A percentile compares a stretch with the other conserved stretches of the same genome.
phyloP scores from a whole-genome alignment of 768 basidiomycete species.

The Lentinula sp. region DNA sequence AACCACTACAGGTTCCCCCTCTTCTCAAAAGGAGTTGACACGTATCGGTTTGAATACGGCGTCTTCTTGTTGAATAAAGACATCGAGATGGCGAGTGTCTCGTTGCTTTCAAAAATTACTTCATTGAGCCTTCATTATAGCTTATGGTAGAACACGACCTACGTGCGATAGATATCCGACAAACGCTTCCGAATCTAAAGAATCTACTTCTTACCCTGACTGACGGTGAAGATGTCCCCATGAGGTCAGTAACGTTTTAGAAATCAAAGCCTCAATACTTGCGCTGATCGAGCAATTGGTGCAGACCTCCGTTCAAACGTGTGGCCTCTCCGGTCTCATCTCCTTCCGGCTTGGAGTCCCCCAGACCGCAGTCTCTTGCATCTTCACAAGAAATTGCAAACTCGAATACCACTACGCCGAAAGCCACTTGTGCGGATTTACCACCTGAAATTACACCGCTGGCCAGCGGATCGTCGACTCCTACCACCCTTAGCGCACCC shows the following conservation, averaged over 20 bases:
- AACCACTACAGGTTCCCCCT: slow-evolving; percentile 73
- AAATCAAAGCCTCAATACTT: not conserved
- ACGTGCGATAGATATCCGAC: slow-evolving; percentile 86
- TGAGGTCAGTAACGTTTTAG: slow-evolving; percentile 4
- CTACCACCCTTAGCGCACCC: slow-evolving; percentile 24
- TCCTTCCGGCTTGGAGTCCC: slow-evolving; percentile 17
- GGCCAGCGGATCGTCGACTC: slow-evolving; percentile 53
- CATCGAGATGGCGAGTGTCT: slow-evolving; percentile 76
- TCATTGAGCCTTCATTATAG: slow-evolving; percentile 31
- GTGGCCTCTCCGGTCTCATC: slow-evolving; percentile 22
- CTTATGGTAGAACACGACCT: slow-evolving; percentile 89
- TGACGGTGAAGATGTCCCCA: slow-evolving; percentile 53
- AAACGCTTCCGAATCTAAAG: slow-evolving; percentile 96
- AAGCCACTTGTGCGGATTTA: slow-evolving; percentile 21
- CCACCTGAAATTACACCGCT: slow-evolving; percentile 36
- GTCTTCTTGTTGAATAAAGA: slow-evolving; percentile 96
- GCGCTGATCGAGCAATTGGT: not conserved
- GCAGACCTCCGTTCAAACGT: slow-evolving; percentile 13
- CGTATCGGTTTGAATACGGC: slow-evolving; percentile 95
- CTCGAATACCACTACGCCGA: slow-evolving; percentile 25
- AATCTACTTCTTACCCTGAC: slow-evolving; percentile 85
- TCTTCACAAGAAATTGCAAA: slow-evolving; percentile 11
- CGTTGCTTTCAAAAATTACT: not conserved
- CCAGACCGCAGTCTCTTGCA: slow-evolving; percentile 16
- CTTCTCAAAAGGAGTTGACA: slow-evolving; percentile 91